Conservation (phyloP, 2,329 filamentous ascomycete genomes). For the Taxawa tesnikishii region DNA sequence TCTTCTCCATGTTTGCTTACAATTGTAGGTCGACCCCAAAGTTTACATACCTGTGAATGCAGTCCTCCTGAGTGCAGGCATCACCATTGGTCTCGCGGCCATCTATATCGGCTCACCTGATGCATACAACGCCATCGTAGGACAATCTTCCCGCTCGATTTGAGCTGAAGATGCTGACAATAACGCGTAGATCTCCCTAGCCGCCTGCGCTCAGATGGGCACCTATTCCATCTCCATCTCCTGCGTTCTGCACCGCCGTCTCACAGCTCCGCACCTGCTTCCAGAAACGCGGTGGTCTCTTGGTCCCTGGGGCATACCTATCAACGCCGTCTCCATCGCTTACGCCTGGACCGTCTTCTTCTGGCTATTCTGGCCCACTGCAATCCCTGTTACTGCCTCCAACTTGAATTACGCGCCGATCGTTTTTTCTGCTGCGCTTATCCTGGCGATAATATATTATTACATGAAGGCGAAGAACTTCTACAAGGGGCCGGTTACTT, state of each 20-base stretch:
- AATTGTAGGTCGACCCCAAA: conserved; percentile 4
- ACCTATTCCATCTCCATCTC: conserved; percentile 29
- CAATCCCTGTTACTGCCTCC: conserved; percentile 14
- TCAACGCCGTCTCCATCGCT: conserved; percentile 24
- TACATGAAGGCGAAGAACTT: conserved; percentile 16
- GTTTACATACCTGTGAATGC: conserved; percentile 8
- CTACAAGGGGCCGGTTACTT: conserved; percentile 17
- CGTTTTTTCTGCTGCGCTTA: conserved; percentile 19
- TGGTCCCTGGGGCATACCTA: conserved; percentile 22
- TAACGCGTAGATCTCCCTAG: too few species aligned
- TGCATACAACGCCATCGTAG: conserved; percentile 11
- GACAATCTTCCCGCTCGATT: too few species aligned
- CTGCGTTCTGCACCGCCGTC: conserved; percentile 25
- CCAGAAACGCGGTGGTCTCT: conserved; percentile 26
- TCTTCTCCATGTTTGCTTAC: background rate
- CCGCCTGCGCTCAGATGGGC: conserved; percentile 24
- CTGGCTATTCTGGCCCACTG: conserved; percentile 27
- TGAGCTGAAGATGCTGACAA: too few species aligned
- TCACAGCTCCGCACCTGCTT: conserved; percentile 23
- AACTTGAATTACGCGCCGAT: conserved; percentile 24
- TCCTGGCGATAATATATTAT: conserved; percentile 19
- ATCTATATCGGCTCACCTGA: conserved; percentile 11
- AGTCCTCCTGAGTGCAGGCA: conserved; percentile 7
- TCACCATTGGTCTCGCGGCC: conserved; percentile 10
- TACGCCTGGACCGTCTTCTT: conserved; percentile 26